These are phyloP conservation scores for Lathyrus sativus DNA, from an alignment of 306 rosid species.

Conservation along the genomic window DNA sequence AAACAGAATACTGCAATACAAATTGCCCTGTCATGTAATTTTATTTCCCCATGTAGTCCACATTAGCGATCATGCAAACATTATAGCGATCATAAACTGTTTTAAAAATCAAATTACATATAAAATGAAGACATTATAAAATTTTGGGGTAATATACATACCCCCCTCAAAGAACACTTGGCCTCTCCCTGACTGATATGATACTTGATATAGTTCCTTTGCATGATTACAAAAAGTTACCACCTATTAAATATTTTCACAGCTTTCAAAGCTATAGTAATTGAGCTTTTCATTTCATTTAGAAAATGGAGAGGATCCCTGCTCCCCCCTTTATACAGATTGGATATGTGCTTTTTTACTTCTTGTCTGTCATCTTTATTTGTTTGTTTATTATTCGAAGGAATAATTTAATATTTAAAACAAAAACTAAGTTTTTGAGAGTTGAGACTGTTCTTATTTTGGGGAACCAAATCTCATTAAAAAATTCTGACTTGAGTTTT, in stretches of 20 bases:
- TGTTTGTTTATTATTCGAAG: conserved; percentile 14
- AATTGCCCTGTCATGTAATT: too few species aligned
- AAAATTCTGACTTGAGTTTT: background rate
- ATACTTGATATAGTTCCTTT: conserved; percentile 13
- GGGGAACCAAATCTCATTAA: background rate
- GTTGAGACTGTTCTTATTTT: background rate
- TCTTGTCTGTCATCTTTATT: background rate
- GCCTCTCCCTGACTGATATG: background rate
- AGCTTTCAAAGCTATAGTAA: background rate
- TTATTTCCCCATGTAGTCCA: too few species aligned
- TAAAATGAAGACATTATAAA: too few species aligned
- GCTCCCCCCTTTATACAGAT: background rate
- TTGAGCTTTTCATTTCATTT: too few species aligned
- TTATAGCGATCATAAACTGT: too few species aligned
- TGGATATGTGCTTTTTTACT: background rate
- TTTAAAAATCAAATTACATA: too few species aligned
- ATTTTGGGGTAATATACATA: background rate
- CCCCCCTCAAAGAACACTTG: conserved; percentile 10
- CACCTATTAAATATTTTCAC: conserved; percentile 4
- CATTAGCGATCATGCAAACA: too few species aligned
- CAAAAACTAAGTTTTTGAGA: background rate
- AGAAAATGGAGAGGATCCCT: too few species aligned
- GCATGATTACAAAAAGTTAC: background rate
- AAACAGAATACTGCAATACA: too few species aligned
- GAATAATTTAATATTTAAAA: background rate